phyloP scores from a whole-genome alignment of 345 rosid species.

The Pugionium cornutum region DNA sequence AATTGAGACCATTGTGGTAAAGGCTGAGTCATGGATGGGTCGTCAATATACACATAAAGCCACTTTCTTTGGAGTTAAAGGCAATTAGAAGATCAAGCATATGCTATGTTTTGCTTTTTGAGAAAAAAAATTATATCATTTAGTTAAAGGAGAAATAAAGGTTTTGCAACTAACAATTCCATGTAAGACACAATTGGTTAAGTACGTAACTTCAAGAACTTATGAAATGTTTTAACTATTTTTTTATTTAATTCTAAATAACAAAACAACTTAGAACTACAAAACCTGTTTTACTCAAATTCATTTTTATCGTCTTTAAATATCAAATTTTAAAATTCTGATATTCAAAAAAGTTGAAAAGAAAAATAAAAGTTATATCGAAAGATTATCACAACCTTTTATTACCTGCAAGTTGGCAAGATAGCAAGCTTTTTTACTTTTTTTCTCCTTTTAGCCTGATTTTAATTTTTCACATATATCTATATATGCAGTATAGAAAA shows the following conservation, averaged over 20 bases:
- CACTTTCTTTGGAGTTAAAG: conserved; percentile 28
- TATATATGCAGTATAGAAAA: neutral
- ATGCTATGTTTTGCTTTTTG: conserved; percentile 22
- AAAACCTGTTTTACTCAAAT: no score
- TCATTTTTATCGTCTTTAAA: no score
- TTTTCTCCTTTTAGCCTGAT: conserved; percentile 11
- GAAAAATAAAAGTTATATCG: no score
- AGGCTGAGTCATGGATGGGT: conserved; percentile 35
- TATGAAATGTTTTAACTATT: conserved; percentile 17
- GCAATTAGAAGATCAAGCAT: conserved; percentile 28
- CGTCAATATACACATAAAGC: conserved; percentile 39
- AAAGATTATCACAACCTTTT: no score
- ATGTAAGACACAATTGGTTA: neutral
- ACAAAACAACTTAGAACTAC: neutral
- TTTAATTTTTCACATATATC: neutral
- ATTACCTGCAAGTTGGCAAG: conserved; percentile 10
- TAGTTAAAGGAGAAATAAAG: conserved; percentile 19
- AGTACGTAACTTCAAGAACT: conserved; percentile 9
- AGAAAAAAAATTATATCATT: neutral
- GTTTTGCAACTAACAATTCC: conserved; percentile 23
- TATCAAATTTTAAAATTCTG: neutral
- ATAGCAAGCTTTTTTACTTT: conserved; percentile 9
- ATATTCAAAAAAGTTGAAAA: no score
- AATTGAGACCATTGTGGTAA: conserved; percentile 16
- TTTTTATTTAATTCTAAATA: neutral